Evolutionary conservation across 2,329 filamentous ascomycete genomes (phyloP).

Genomic region (Epichloe gansuensis): DNA sequence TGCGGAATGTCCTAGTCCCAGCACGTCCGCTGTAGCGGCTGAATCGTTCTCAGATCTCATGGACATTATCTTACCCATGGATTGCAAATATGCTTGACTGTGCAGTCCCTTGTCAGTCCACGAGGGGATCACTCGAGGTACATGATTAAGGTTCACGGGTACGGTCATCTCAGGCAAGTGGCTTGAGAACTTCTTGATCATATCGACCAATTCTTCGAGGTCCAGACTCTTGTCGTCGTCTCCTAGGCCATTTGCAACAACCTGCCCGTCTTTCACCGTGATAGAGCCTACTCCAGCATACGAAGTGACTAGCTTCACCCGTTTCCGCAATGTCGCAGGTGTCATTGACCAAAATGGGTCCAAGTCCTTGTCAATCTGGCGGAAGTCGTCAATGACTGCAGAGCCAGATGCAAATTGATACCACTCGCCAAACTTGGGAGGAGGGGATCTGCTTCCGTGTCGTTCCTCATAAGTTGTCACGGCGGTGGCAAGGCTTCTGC

Average conservation of each 20-base stretch:
- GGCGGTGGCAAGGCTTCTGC: constrained; percentile 34
- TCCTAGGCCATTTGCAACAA: constrained; percentile 26
- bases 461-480: constrained; percentile 37
- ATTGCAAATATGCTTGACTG: constrained; percentile 13
- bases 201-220: constrained; percentile 40
- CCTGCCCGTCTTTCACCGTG: constrained; percentile 53
- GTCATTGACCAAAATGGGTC: constrained; percentile 66
- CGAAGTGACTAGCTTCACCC: constrained; percentile 29
- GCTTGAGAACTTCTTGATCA: constrained; percentile 60
- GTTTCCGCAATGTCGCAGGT: constrained; percentile 54
- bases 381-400: constrained; percentile 66
- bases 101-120: constrained; percentile 40
- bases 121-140: constrained; percentile 32
- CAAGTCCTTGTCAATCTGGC: constrained; percentile 64
- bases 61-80: constrained; percentile 18
- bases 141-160: constrained; percentile 59
- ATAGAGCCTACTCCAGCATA: constrained; percentile 34
- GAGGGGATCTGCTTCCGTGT: constrained; percentile 55
- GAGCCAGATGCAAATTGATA: constrained; percentile 66
- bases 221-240: constrained; percentile 21
- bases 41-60: constrained; percentile 12
- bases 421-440: constrained; percentile 76
- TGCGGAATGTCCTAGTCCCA: neutral
- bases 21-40: neutral
- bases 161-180: constrained; percentile 74